Conservation (phyloP, 2,329 filamentous ascomycete genomes). For the Stagonosporopsis cucurbitacearum region DNA sequence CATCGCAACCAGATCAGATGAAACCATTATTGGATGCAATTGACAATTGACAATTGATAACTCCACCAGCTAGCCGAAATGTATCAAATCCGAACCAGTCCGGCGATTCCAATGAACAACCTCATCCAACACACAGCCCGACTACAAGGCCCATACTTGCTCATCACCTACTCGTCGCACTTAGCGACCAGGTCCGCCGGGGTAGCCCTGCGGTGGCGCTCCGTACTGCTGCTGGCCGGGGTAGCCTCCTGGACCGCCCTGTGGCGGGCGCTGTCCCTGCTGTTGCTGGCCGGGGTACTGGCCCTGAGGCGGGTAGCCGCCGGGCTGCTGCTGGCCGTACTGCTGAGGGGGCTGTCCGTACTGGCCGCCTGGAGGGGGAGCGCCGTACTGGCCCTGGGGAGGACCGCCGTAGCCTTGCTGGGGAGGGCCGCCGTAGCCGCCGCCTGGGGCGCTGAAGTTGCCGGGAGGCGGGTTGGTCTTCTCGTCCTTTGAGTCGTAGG, state of each 20-base stretch:
- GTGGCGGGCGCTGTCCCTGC: constrained; percentile 23
- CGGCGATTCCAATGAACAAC: too few species aligned
- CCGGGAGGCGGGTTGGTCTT: constrained; percentile 53
- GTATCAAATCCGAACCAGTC: too few species aligned
- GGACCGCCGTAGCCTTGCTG: constrained; percentile 32
- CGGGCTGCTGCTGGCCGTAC: constrained; percentile 28
- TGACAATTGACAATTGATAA: too few species aligned
- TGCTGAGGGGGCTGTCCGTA: constrained; percentile 31
- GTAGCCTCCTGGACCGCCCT: constrained; percentile 30
- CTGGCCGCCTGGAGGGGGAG: constrained; percentile 16
- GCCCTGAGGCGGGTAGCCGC: constrained; percentile 28
- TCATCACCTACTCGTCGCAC: too few species aligned
- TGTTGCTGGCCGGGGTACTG: constrained; percentile 28
- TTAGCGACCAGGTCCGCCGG: constrained; percentile 16
- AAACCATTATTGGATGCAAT: too few species aligned
- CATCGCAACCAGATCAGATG: too few species aligned
- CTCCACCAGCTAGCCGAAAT: too few species aligned
- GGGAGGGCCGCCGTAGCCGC: constrained; percentile 42
- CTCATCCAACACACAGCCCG: too few species aligned
- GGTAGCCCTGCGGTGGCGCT: constrained; percentile 25
- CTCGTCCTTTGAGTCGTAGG: constrained; percentile 71
- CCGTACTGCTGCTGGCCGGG: constrained; percentile 34
- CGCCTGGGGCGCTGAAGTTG: constrained; percentile 38
- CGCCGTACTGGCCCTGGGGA: constrained; percentile 35
- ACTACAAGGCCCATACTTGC: too few species aligned